Base-by-base conservation (phyloP, 306 rosid species). In the Lablab purpureus region DNA sequence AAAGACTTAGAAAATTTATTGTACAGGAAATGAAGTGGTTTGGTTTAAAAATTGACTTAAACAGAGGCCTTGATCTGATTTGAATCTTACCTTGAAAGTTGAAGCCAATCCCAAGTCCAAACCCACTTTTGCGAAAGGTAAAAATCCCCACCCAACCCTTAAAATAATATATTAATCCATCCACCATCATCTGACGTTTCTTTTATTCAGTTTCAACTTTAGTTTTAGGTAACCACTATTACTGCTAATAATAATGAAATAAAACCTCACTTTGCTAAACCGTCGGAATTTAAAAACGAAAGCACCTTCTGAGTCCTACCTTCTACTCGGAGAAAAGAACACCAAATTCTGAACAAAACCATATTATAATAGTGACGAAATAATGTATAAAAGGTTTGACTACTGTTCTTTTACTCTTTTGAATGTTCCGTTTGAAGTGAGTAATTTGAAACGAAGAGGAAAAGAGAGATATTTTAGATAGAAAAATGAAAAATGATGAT, bases 21-120 rank as follows among this genome's bases (percentile, higher is more conserved):
- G n/a, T n/a, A n/a, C n/a, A n/a, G n/a, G 47, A 19, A 10, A 37
- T 22, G 3, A 67, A 67, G 34, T 41, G 72, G 34, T 40, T 41
- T 21, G 73, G 52, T 67, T 67, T 67, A 40, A 66, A 36, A 65
- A 18, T 65, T n/a, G 71, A 65, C 28, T 36, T 36, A 34, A 65
- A 11, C 0, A 63, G 25, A 63, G 22, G 17, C 8, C 15, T 13
- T 10, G 0, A 18, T 41, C 6, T 37, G 21, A 66, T 19, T 66
- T 40, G 51, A 66, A 67, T 41, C 12, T 41, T 22, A 6, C 54
- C 32, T 67, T 67, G 52, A 67, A 41, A 67, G 54, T 12, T 67
- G 72, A 67, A 67, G 15, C 19, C 4, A 37, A 36, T 63, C 6
- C 13, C 0, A 60, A 60, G 43, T 60, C 19, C 12, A 30, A 60